Percentiles rank a stretch among this genome's conserved stretches.
phyloP scores from a whole-genome alignment of 768 basidiomycete species.

The Chalciporus piperatus region DNA sequence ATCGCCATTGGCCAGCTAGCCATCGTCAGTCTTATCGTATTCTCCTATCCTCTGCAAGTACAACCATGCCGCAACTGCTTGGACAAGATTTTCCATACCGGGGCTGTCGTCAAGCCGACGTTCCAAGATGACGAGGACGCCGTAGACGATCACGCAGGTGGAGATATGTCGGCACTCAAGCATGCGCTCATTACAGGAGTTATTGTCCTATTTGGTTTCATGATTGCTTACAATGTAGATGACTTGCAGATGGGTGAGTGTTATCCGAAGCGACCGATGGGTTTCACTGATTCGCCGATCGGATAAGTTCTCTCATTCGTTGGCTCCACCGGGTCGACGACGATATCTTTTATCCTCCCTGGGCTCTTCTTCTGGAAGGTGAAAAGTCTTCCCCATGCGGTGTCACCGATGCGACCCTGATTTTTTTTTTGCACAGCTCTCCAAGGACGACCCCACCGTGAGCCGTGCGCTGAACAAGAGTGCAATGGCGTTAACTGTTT shows the following conservation, averaged over 20 bases:
- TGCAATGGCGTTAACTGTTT: slow-evolving; percentile 63
- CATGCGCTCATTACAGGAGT: slow-evolving; percentile 66
- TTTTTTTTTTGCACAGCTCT: slow-evolving; percentile 45
- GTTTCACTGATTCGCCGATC: slow-evolving; percentile 13
- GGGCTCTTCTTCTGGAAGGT: slow-evolving; percentile 95
- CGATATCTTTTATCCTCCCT: slow-evolving; percentile 94
- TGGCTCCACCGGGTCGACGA: slow-evolving; percentile 94
- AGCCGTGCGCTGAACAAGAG: slow-evolving; percentile 55
- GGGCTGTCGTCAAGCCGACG: slow-evolving; percentile 34
- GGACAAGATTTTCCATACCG: slow-evolving; percentile 77
- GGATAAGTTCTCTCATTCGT: slow-evolving; percentile 89
- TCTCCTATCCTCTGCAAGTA: slow-evolving; percentile 93
- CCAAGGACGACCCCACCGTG: slow-evolving; percentile 58
- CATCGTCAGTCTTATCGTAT: slow-evolving; percentile 85
- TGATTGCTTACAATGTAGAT: slow-evolving; percentile 75
- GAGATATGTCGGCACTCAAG: slow-evolving; percentile 66
- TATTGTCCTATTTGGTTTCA: slow-evolving; percentile 64
- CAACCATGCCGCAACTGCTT: slow-evolving; percentile 91
- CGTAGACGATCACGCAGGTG: slow-evolving; percentile 52
- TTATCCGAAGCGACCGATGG: background rate
- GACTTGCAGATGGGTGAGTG: slow-evolving; percentile 71
- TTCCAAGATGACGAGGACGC: slow-evolving; percentile 49
- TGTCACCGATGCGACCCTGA: slow-evolving; percentile 4
- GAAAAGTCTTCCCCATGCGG: slow-evolving; percentile 17
- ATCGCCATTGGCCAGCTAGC: slow-evolving; percentile 92